A percentile compares a stretch with the other conserved stretches of the same genome.
Evolutionary conservation across 2,329 filamentous ascomycete genomes (phyloP).

Genomic region (Teratosphaeria destructans): DNA sequence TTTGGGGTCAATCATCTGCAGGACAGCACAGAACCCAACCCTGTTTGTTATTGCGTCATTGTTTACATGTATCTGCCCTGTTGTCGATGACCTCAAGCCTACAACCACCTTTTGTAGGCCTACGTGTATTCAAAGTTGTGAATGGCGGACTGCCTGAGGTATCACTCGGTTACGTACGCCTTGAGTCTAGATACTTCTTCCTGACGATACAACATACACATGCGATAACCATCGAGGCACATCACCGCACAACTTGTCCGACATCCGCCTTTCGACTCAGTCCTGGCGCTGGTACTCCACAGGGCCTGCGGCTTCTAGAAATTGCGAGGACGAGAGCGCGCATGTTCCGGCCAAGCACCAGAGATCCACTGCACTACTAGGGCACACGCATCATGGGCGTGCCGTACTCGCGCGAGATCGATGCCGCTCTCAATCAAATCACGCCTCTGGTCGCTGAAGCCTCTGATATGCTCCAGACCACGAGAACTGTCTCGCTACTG

Average conservation of each 20-base stretch:
- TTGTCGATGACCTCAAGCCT: background rate
- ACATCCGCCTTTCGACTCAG: too few relatives aligned
- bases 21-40: background rate
- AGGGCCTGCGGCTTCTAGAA: background rate
- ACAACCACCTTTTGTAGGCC: background rate
- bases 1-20: background rate
- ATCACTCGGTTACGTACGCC: too few relatives aligned
- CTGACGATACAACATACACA: too few relatives aligned
- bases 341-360: background rate
- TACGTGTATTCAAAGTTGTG: background rate
- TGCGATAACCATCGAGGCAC: too few relatives aligned
- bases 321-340: background rate
- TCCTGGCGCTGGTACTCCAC: too few relatives aligned
- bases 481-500: conserved; percentile 40
- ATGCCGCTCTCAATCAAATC: conserved; percentile 43
- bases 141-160: too few relatives aligned
- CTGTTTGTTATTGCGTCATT: background rate
- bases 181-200: too few relatives aligned
- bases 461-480: conserved; percentile 40
- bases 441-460: conserved; percentile 41
- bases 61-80: background rate
- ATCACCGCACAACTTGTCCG: too few relatives aligned
- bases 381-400: conserved; percentile 33
- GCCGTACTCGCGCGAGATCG: conserved; percentile 43
- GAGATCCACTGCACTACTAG: background rate